Evolutionary conservation across 306 rosid species (phyloP), one percentile per base, ranked within the genome.

Genomic region (Lablab purpureus): DNA sequence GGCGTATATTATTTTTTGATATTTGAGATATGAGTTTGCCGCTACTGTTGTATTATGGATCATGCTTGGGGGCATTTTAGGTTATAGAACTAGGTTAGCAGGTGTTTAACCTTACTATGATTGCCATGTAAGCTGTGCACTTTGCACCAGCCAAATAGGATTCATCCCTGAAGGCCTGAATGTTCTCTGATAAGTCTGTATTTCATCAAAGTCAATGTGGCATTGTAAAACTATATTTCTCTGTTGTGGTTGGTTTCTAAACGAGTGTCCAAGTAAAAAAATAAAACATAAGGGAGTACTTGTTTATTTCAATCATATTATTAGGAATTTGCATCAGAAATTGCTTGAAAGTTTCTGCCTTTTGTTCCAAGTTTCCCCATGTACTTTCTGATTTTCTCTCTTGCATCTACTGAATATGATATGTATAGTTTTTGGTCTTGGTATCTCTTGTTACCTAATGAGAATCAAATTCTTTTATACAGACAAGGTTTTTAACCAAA

Each of bases 191-290:
- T 30, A 10, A 7, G 22, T 46, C 47, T 40, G 10, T 41, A 47
- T 45, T 67, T 32, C 37, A 8, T 45, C 34, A 15, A 74, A 81
- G 17, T 18, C 74, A n/a, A 64, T 14, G 25, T 7, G 34, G 6
- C 25, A 17, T 67, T 59, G 30, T 75, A 59, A 68, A 75, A 34
- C 15, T 49, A 66, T 12, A 27, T 75, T 67, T 30, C 37, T 68
- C 15, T 18, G 46, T 41, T 52, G 36, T 58, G 28, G 28, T 32
- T 80, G 51, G 23, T 52, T 58, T 81, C 67, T 45, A 59, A 40
- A 40, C 18, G 41, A 15, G 17, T 11, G 21, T 21, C 6, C 7
- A 17, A 8, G 13, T 15, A 62, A 32, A 27, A 28, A 60, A 58
- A 4, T 5, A n/a, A 27, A 70, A 3, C 41, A 8, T 2, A 32